phyloP scores from a whole-genome alignment of 305 asterid genomes.

The Fraxinus xanthoxyloides region DNA sequence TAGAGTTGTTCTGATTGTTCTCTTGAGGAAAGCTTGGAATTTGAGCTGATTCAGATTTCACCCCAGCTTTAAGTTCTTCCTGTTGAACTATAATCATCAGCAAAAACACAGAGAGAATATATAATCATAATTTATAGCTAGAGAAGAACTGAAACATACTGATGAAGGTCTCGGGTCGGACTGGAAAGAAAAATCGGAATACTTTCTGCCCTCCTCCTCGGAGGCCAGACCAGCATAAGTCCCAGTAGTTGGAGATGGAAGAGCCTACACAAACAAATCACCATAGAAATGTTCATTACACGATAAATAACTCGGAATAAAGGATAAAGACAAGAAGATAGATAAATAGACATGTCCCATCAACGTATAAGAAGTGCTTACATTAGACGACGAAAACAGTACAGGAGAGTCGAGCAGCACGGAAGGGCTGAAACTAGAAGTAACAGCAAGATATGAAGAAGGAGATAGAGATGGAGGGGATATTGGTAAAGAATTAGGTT shows the following conservation, averaged over 20 bases:
- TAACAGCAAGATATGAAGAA: slow-evolving; percentile 56
- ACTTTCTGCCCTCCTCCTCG: slow-evolving; percentile 39
- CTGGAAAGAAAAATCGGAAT: slow-evolving; percentile 59
- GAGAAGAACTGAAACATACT: slow-evolving; percentile 15
- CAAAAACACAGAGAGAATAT: not conserved
- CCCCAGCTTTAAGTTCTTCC: slow-evolving; percentile 30
- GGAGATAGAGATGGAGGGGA: slow-evolving; percentile 68
- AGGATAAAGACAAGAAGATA: not conserved
- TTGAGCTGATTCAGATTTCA: slow-evolving; percentile 28
- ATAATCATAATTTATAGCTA: not conserved
- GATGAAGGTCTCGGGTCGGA: slow-evolving; percentile 35
- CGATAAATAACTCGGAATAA: not conserved
- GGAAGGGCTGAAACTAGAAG: slow-evolving; percentile 59
- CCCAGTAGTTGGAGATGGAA: slow-evolving; percentile 69
- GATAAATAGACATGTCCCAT: not conserved
- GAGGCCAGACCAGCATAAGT: slow-evolving; percentile 35
- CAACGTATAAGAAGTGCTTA: slow-evolving; percentile 23
- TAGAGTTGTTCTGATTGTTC: slow-evolving; percentile 25
- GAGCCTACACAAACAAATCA: slow-evolving; percentile 36
- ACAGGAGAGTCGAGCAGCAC: slow-evolving; percentile 69
- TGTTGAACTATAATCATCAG: slow-evolving; percentile 24
- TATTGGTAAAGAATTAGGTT: slow-evolving; percentile 49
- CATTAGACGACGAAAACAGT: slow-evolving; percentile 57
- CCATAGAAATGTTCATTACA: not conserved
- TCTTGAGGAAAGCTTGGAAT: slow-evolving; percentile 31